phyloP scores from a whole-genome alignment of 495 filamentous ascomycete genomes.

The Apiosordaria backusii region DNA sequence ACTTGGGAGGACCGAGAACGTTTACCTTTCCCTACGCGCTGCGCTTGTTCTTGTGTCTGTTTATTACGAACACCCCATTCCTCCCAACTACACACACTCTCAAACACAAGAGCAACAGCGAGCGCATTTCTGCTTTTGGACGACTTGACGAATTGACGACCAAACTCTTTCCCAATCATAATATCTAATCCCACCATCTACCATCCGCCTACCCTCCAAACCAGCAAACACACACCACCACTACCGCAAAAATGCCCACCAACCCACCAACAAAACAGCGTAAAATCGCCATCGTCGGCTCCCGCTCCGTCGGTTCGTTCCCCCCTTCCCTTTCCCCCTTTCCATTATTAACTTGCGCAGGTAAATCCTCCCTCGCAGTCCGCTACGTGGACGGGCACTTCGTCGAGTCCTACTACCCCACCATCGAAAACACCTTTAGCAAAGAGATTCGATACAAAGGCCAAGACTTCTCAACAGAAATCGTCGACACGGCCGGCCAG shows the following conservation, averaged over 20 bases:
- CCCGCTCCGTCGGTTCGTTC: conserved; percentile 85
- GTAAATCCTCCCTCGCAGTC: conserved; percentile 96
- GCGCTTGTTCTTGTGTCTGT: neutral
- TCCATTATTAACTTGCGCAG: conserved; percentile 47
- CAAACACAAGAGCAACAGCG: neutral
- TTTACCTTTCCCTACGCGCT: neutral
- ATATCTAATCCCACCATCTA: neutral
- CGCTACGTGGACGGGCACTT: conserved; percentile 98
- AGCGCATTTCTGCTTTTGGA: neutral
- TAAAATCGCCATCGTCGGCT: conserved; percentile 98
- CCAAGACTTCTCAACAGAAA: conserved; percentile 93
- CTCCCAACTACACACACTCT: neutral
- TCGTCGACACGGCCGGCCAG: conserved; percentile 98
- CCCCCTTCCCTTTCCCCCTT: conserved; percentile 8
- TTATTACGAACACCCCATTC: neutral
- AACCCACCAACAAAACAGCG: conserved; percentile 75
- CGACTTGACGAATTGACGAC: neutral
- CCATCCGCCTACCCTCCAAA: neutral
- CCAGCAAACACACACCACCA: neutral
- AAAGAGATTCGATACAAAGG: conserved; percentile 87
- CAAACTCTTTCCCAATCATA: neutral
- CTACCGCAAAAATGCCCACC: conserved; percentile 60
- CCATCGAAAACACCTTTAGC: conserved; percentile 98
- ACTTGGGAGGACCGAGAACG: neutral
- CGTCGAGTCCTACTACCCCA: conserved; percentile 98